Percentiles rank a stretch among this genome's conserved stretches.
Evolutionary conservation across 306 rosid species (phyloP).

Genomic region (Pterocarpus macrocarpus): DNA sequence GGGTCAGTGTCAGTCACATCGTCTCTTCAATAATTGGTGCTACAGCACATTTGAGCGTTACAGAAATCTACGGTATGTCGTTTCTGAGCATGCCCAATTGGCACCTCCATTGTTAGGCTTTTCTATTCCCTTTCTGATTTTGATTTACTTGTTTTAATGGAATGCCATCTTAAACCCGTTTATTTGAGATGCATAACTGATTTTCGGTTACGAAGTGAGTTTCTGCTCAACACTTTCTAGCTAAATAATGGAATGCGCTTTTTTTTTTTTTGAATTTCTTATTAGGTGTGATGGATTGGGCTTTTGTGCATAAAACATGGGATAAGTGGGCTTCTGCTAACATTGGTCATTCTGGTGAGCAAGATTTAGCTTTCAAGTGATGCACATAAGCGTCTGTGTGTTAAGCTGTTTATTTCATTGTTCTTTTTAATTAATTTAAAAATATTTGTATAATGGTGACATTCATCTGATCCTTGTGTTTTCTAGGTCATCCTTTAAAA

Average conservation of each 20-base stretch:
- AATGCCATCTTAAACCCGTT: not conserved
- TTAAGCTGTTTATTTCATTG: not conserved
- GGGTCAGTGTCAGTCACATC: too few species aligned
- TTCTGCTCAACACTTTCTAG: not conserved
- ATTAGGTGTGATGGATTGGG: conserved; percentile 78
- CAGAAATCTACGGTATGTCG: too few species aligned
- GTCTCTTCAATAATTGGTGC: too few species aligned
- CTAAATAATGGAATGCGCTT: not conserved
- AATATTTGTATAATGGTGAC: not conserved
- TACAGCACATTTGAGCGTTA: too few species aligned
- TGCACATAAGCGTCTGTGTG: not conserved
- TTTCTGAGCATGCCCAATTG: too few species aligned
- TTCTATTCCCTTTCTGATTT: not conserved
- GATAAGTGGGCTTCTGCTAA: conserved; percentile 85
- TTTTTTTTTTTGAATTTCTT: conserved; percentile 2
- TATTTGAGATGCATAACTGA: not conserved
- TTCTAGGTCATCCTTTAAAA: conserved; percentile 71
- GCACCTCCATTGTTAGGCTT: too few species aligned
- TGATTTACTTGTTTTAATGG: not conserved
- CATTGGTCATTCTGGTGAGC: conserved; percentile 78
- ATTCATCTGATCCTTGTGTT: conserved; percentile 2
- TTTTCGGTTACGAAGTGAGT: not conserved
- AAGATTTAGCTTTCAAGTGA: not conserved
- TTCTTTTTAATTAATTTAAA: not conserved
- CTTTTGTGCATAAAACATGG: conserved; percentile 75